phyloP scores from a whole-genome alignment of 768 basidiomycete species.

The Gymnopilus dilepis region DNA sequence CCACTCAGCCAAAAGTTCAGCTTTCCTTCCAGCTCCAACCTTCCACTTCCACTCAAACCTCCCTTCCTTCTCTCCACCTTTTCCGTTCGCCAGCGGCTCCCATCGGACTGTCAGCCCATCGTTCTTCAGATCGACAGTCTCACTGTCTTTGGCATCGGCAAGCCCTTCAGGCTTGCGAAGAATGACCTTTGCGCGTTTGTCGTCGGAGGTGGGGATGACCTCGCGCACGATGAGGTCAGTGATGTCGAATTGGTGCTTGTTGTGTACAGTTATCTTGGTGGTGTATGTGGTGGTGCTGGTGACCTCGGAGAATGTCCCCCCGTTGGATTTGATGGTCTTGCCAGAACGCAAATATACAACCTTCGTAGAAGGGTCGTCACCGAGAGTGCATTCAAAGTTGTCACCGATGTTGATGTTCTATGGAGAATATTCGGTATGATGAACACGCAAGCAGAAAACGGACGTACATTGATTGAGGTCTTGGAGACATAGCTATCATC shows the following conservation, averaged over 20 bases:
- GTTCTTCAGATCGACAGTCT: constrained; percentile 35
- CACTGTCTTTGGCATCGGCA: constrained; percentile 48
- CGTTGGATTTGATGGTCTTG: constrained; percentile 39
- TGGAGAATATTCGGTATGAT: neutral
- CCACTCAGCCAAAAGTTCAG: constrained; percentile 54
- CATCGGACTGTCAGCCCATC: constrained; percentile 39
- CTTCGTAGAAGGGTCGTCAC: constrained; percentile 47
- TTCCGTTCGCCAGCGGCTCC: constrained; percentile 44
- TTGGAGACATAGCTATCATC: constrained; percentile 64
- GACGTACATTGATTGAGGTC: constrained; percentile 48
- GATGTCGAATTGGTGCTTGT: constrained; percentile 53
- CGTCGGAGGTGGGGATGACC: constrained; percentile 47
- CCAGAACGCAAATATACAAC: constrained; percentile 50
- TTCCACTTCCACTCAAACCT: constrained; percentile 59
- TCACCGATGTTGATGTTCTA: constrained; percentile 56
- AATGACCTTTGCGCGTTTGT: constrained; percentile 48
- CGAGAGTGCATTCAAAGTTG: constrained; percentile 60
- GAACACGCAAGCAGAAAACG: neutral
- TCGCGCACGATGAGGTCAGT: constrained; percentile 52
- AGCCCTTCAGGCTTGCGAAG: constrained; percentile 53
- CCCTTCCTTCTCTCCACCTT: constrained; percentile 59
- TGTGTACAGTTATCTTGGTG: constrained; percentile 49
- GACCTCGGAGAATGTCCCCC: constrained; percentile 50
- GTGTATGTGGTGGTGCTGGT: constrained; percentile 50
- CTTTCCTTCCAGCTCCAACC: constrained; percentile 46